Evolutionary conservation across 352 stramenopile species (phyloP), one percentile per base, ranked within the genome.

Genomic region (Phytophthora sp.): DNA sequence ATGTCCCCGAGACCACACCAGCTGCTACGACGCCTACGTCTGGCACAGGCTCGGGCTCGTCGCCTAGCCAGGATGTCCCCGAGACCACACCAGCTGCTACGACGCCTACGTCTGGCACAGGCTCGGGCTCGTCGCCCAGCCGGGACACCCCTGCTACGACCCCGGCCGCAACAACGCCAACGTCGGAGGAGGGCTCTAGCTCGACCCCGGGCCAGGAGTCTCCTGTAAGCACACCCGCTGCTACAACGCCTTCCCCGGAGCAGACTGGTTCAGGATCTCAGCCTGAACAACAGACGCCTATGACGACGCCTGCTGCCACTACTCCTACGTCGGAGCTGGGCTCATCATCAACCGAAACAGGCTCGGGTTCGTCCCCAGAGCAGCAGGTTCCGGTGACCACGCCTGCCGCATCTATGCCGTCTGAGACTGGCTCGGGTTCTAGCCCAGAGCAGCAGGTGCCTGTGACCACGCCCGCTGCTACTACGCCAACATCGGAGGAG

Each of bases 351-450:
- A 50, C 52, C 3, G 36, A 59, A 38, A 18, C 35, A 26, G 38
- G 38, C n/a, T 45, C 38, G 0, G 39, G 20, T 2, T 52, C 56
- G 44, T 24, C 52, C 6, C 39, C 44, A 5, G 45, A 41, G 13
- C 53, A 61, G 39, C 26, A 61, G 39, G 53, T 29, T 4, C 57
- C 63, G 0, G 61, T 38, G 33, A 39, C 42, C n/a, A 65, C 64
- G 15, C 61, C 66, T 3, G 52, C 54, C 26, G 31, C 66, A 1
- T 61, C 62, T 39, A 49, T 52, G 5, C 26, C 44, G 39, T 47
- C 39, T 15, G 20, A 60, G 30, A 51, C 16, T 7, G 57, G 35
- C 24, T 64, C 55, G 4, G 23, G 52, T 13, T 64, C 52, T 20
- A 12, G 11, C 42, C 55, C 55, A 0, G 42, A 53, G 30, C 55